phyloP scores from a whole-genome alignment of 768 basidiomycete species.

The Termitomyces sp. region DNA sequence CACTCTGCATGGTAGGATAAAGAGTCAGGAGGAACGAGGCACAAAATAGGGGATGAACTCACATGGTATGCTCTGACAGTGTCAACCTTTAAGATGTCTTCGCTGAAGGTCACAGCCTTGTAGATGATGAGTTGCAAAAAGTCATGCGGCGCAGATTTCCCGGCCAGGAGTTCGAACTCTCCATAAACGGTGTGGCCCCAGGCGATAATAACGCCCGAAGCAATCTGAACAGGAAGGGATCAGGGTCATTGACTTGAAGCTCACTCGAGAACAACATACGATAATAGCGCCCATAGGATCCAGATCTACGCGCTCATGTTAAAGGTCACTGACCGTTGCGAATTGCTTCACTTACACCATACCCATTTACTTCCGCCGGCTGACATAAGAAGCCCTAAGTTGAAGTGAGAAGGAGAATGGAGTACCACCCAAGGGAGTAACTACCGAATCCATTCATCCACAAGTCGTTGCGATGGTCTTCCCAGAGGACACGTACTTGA shows the following conservation, averaged over 20 bases:
- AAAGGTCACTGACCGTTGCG: neutral
- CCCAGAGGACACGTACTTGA: slow-evolving; percentile 94
- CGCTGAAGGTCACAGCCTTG: slow-evolving; percentile 87
- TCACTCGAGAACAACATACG: slow-evolving; percentile 35
- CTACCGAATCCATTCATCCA: slow-evolving; percentile 76
- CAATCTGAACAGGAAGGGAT: slow-evolving; percentile 40
- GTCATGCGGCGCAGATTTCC: slow-evolving; percentile 87
- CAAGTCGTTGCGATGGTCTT: slow-evolving; percentile 94
- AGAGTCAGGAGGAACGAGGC: slow-evolving; percentile 4
- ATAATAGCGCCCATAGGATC: slow-evolving; percentile 77
- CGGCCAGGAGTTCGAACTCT: slow-evolving; percentile 85
- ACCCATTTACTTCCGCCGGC: slow-evolving; percentile 71
- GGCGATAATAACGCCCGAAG: slow-evolving; percentile 68
- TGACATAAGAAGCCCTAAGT: slow-evolving; percentile 74
- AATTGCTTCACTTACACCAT: slow-evolving; percentile 61
- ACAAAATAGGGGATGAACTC: slow-evolving; percentile 19
- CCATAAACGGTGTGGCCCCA: slow-evolving; percentile 74
- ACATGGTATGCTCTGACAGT: slow-evolving; percentile 93
- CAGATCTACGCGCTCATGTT: slow-evolving; percentile 39
- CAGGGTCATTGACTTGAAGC: slow-evolving; percentile 3
- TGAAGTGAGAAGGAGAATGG: slow-evolving; percentile 4
- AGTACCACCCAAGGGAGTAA: slow-evolving; percentile 9
- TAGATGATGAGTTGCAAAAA: slow-evolving; percentile 90
- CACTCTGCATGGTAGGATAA: slow-evolving; percentile 43
- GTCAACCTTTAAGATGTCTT: slow-evolving; percentile 82